Conservation (phyloP, 2,329 filamentous ascomycete species). For the Sphaerostilbella broomeana region DNA sequence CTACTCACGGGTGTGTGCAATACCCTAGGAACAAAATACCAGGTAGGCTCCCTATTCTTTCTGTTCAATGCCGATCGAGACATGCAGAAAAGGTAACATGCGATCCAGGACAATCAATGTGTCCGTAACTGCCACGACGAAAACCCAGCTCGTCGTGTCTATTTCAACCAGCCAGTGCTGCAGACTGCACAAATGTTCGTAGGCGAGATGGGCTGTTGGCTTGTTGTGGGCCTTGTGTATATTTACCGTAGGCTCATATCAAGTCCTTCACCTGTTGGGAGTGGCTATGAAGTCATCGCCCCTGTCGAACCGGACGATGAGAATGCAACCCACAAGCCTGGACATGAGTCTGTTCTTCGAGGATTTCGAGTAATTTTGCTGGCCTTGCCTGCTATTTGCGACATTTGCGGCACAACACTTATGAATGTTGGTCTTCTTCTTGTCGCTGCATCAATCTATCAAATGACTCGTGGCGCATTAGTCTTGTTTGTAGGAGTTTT, state of each 20-base stretch:
- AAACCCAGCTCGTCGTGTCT: constrained; percentile 57
- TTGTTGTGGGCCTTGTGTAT: constrained; percentile 68
- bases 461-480: constrained; percentile 94
- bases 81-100: too few species aligned
- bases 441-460: constrained; percentile 92
- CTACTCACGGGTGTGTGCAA: constrained; percentile 93
- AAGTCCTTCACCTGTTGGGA: constrained; percentile 35
- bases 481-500: constrained; percentile 95
- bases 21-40: constrained; percentile 92
- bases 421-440: constrained; percentile 96
- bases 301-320: constrained; percentile 32
- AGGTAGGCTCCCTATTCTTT: constrained; percentile 64
- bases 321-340: constrained; percentile 14
- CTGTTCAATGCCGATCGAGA: too few species aligned
- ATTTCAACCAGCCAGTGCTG: constrained; percentile 91
- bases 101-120: constrained; percentile 85
- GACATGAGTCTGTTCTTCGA: constrained; percentile 52
- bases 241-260: constrained; percentile 55
- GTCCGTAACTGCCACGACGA: constrained; percentile 77
- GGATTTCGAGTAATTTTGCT: constrained; percentile 70
- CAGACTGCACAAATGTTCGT: constrained; percentile 98
- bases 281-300: constrained; percentile 61
- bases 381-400: constrained; percentile 81
- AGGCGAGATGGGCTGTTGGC: constrained; percentile 92
- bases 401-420: constrained; percentile 89